A percentile compares a stretch with the other conserved stretches of the same genome.
phyloP scores from a whole-genome alignment of 2,329 filamentous ascomycete genomes.

The Pseudogymnoascus sp. region DNA sequence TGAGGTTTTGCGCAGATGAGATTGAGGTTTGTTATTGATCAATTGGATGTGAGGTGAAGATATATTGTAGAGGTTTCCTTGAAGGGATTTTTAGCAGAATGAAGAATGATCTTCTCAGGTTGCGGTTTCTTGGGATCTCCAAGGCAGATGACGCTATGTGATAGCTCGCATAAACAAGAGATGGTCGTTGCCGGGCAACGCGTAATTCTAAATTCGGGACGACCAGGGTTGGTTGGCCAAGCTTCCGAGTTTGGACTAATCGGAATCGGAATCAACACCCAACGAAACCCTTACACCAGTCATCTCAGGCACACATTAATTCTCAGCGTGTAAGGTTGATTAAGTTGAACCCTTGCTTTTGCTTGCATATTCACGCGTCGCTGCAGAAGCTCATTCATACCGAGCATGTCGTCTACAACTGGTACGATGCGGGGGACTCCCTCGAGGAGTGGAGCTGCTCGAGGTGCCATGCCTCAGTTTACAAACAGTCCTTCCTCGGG shows the following conservation, averaged over 20 bases:
- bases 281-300: not conserved
- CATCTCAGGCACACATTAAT: not conserved
- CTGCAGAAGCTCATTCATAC: not conserved
- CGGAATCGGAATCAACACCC: conserved; percentile 5
- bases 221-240: conserved; percentile 6
- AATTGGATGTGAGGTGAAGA: not conserved
- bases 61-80: not conserved
- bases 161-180: conserved; percentile 8
- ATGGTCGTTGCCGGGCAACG: conserved; percentile 7
- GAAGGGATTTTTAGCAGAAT: not conserved
- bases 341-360: conserved; percentile 5
- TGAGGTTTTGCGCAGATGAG: conserved; percentile 1
- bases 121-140: conserved; percentile 3
- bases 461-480: conserved; percentile 49
- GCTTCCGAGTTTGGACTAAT: conserved; percentile 6
- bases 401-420: conserved; percentile 22
- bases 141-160: conserved; percentile 5
- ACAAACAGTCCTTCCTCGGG: conserved; percentile 53
- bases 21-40: not conserved
- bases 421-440: conserved; percentile 62
- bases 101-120: conserved; percentile 3
- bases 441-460: conserved; percentile 47
- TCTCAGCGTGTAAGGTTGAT: conserved; percentile 3
- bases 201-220: not conserved
- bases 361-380: conserved; percentile 2